A percentile compares a stretch with the other conserved stretches of the same genome.
Conservation (phyloP, 257 asterid species). For the Jacaranda mimosifolia region DNA sequence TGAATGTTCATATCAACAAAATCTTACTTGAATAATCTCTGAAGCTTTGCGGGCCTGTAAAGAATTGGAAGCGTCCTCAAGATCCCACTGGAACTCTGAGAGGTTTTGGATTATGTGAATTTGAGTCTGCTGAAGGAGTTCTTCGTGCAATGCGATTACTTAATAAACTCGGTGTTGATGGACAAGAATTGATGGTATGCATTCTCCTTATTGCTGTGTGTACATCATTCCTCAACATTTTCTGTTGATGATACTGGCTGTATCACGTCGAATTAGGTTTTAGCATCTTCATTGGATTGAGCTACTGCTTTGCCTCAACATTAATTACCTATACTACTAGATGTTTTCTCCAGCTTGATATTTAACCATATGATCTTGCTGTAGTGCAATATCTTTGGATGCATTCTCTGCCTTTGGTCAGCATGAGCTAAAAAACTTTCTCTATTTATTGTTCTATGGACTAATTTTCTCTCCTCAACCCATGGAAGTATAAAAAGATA, state of each 20-base stretch:
- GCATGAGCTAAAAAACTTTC: not conserved
- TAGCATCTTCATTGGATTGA: not conserved
- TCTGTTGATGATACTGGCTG: not conserved
- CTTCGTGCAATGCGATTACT: conserved; percentile 91
- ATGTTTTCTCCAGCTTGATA: conserved; percentile 3
- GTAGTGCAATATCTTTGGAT: conserved; percentile 1
- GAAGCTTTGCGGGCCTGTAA: conserved; percentile 97
- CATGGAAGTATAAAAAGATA: conserved; percentile 2
- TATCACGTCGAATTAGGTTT: not conserved
- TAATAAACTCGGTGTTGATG: conserved; percentile 82
- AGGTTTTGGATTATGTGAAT: conserved; percentile 97
- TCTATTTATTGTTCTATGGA: conserved; percentile 5
- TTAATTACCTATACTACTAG: not conserved
- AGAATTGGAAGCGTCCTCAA: conserved; percentile 98
- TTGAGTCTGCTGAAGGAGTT: conserved; percentile 97
- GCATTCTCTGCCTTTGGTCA: not conserved
- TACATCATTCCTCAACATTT: conserved; percentile 15
- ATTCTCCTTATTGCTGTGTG: conserved; percentile 29
- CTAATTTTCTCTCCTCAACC: conserved; percentile 18
- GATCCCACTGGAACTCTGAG: conserved; percentile 89
- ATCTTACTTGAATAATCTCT: conserved; percentile 44
- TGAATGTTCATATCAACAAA: conserved; percentile 27
- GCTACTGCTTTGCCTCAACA: conserved; percentile 17
- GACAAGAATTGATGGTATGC: conserved; percentile 92
- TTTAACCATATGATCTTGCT: not conserved